Evolutionary conservation across 768 basidiomycete genomes (phyloP).

Genomic region (Xerocomellus chrysenteron): DNA sequence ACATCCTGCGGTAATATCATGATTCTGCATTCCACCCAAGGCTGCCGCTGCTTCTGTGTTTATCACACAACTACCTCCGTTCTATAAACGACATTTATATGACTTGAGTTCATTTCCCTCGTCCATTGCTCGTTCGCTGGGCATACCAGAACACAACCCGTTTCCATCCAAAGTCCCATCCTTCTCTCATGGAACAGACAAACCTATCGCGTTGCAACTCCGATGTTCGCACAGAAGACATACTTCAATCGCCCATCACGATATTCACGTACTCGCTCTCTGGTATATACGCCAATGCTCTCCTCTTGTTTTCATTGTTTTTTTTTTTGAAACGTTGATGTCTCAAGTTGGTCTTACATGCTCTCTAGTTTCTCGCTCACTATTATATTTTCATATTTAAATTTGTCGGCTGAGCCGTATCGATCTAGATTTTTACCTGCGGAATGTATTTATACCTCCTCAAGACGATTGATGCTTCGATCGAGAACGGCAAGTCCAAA

Average conservation of each 20-base stretch:
- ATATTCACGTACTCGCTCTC: conserved; percentile 13
- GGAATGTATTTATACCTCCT: not conserved
- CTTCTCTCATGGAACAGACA: conserved; percentile 2
- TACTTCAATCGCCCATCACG: conserved; percentile 5
- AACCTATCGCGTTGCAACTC: not conserved
- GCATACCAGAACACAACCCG: not conserved
- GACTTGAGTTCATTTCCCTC: conserved; percentile 3
- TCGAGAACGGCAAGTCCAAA: not conserved
- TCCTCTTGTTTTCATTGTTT: conserved; percentile 12
- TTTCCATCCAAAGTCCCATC: not conserved
- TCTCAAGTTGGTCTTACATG: conserved; percentile 4
- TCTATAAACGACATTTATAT: conserved; percentile 7
- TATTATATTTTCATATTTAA: conserved; percentile 1
- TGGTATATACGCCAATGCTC: conserved; percentile 13
- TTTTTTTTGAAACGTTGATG: not conserved
- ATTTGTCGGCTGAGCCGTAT: conserved; percentile 14
- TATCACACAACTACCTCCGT: not conserved
- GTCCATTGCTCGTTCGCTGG: not conserved
- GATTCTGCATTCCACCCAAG: not conserved
- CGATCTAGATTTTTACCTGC: not conserved
- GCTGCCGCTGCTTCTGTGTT: not conserved
- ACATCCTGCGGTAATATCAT: conserved; percentile 12
- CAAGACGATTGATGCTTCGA: not conserved
- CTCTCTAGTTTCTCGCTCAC: not conserved
- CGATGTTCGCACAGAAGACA: conserved; percentile 9